phyloP scores from a whole-genome alignment of 1,284 basidiomycete genomes.

The Phylloboletellus chloephorus region DNA sequence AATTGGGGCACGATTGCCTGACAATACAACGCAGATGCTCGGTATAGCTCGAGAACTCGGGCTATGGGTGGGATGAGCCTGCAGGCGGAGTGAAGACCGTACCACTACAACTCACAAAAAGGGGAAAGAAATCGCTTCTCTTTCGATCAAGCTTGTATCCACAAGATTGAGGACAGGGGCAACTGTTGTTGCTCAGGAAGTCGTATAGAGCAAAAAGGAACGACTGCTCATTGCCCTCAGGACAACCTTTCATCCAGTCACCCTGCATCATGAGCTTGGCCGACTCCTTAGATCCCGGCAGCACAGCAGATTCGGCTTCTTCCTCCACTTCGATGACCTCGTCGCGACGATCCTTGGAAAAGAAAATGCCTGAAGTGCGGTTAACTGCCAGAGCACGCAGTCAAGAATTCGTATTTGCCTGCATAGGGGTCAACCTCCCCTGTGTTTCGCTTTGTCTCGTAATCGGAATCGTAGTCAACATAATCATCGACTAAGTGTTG shows the following conservation, averaged over 20 bases:
- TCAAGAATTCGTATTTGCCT: constrained; percentile 38
- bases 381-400: constrained; percentile 11
- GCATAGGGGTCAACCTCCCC: constrained; percentile 79
- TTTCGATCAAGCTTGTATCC: constrained; percentile 52
- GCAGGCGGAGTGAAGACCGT: neutral
- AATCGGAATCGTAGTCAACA: constrained; percentile 76
- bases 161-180: constrained; percentile 70
- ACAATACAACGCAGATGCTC: constrained; percentile 56
- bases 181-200: constrained; percentile 57
- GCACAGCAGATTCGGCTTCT: constrained; percentile 51
- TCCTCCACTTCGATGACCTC: constrained; percentile 84
- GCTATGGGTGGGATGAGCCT: constrained; percentile 37
- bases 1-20: constrained; percentile 57
- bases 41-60: constrained; percentile 67
- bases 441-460: constrained; percentile 42
- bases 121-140: constrained; percentile 74
- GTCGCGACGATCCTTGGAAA: constrained; percentile 84
- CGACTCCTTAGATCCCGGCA: constrained; percentile 43
- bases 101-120: constrained; percentile 57
- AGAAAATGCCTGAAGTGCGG: constrained; percentile 66
- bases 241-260: constrained; percentile 96
- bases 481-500: constrained; percentile 45
- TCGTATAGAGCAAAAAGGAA: constrained; percentile 82
- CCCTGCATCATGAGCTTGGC: constrained; percentile 76
- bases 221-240: constrained; percentile 85